Evolutionary conservation across 2,329 filamentous ascomycete species (phyloP).

Genomic region (Colletotrichum sojae): DNA sequence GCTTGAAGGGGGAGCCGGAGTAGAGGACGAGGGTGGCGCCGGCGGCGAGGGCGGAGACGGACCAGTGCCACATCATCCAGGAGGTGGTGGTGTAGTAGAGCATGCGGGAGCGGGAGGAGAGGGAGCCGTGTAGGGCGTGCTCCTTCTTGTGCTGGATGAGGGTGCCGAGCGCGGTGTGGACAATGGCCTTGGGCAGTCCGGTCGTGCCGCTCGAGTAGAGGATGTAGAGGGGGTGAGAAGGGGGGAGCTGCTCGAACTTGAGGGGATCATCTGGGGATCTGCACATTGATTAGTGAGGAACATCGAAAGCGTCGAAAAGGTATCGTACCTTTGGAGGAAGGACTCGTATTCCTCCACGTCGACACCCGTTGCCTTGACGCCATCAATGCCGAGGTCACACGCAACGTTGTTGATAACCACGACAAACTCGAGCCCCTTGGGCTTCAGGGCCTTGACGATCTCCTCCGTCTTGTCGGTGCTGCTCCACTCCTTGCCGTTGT

Average conservation of each 20-base stretch:
- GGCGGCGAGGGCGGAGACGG: conserved; percentile 85
- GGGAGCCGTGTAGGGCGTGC: conserved; percentile 87
- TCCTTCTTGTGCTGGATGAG: conserved; percentile 98
- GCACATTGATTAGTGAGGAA: neutral
- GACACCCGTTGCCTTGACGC: conserved; percentile 56
- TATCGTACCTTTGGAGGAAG: conserved; percentile 53
- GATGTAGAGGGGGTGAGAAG: conserved; percentile 93
- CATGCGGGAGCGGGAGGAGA: conserved; percentile 79
- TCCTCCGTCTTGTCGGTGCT: conserved; percentile 84
- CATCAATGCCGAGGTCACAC: conserved; percentile 58
- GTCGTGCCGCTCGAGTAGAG: conserved; percentile 96
- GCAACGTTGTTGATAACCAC: conserved; percentile 81
- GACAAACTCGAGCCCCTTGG: conserved; percentile 75
- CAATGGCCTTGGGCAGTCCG: conserved; percentile 89
- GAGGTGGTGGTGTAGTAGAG: conserved; percentile 97
- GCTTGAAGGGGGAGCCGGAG: conserved; percentile 91
- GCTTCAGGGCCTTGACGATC: conserved; percentile 75
- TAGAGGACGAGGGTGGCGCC: conserved; percentile 90
- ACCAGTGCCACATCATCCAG: conserved; percentile 99
- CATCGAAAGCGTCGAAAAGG: neutral
- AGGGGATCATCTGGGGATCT: conserved; percentile 62
- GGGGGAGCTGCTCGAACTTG: conserved; percentile 81
- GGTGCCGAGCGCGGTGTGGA: conserved; percentile 91
- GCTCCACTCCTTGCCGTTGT: conserved; percentile 93
- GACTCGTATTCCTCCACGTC: conserved; percentile 59